Evolutionary conservation across 2,329 filamentous ascomycete species (phyloP), one percentile per base, ranked within the genome.

Genomic region (Gremmenia infestans): DNA sequence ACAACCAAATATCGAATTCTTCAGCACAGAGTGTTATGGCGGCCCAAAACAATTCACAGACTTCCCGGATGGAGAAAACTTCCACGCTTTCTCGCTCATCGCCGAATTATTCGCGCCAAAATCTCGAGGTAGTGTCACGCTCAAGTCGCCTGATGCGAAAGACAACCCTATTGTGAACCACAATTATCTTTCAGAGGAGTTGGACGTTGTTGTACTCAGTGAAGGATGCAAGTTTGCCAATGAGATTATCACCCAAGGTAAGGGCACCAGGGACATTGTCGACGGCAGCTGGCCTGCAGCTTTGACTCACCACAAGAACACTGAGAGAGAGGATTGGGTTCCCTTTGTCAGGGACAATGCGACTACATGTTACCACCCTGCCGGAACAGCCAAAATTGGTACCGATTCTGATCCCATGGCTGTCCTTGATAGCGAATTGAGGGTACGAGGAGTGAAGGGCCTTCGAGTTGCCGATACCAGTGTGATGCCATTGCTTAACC

Each of bases 1-100:
- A 5, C 83, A 87, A 63, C 81, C 83, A 0, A 82, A 85, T 62
- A 67, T 84, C 49, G 83, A 86, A 63, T 79, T 84, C 68, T 86
- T 84, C 70, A 81, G 76, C 35, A 85, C 82, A 0, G 82, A 85
- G 64, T 80, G 79, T 63, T 85, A 84, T 60, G 81, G 81, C 4
- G 81, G 81, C 0, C 81, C 82, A 0, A 82, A 81, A 60, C 79
- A 83, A 57, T 84, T 76, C 57, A 71, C 74, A 19, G 70, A 82
- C 39, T 79, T 77, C 53, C 82, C 82, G 0, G 60, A 65, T 53
- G 69, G 74, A 2, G 74, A 82, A 45, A 71, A 76, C 17, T 74
- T 83, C 54, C 74, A 81, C 57, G 78, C 76, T 0, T 86, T 87
- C 59, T 76, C 77, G 6, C 78, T 86, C 60, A 80, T 83, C 50